phyloP scores from a whole-genome alignment of 257 asterid genomes.

The Fraxinus anomala region DNA sequence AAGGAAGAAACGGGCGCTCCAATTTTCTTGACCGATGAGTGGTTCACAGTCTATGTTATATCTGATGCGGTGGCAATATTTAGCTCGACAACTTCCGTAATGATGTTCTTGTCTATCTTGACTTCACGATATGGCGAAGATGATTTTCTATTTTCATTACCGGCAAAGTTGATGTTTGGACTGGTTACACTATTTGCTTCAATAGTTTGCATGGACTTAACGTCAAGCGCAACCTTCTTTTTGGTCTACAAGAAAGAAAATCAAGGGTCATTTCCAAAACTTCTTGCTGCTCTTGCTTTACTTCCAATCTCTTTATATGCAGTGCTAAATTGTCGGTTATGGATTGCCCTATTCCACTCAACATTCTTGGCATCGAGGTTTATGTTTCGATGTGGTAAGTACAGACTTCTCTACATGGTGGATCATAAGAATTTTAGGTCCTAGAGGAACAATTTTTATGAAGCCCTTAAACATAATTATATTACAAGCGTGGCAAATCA shows the following conservation, averaged over 20 bases:
- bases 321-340: not conserved
- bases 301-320: conserved; percentile 15
- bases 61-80: conserved; percentile 27
- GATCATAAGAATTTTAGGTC: no score
- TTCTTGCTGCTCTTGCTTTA: conserved; percentile 14
- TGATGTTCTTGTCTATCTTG: conserved; percentile 29
- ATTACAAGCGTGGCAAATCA: no score
- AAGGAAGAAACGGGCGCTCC: conserved; percentile 23
- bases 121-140: conserved; percentile 21
- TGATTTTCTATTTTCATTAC: conserved; percentile 19
- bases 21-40: no score
- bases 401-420: no score
- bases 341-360: not conserved
- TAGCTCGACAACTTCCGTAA: conserved; percentile 12
- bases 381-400: no score
- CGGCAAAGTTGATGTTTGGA: conserved; percentile 17
- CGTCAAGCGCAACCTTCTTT: conserved; percentile 22
- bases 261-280: not conserved
- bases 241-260: conserved; percentile 10
- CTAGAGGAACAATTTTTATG: no score
- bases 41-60: conserved; percentile 29
- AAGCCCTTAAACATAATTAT: no score
- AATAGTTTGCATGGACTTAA: not conserved
- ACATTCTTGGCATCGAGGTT: no score
- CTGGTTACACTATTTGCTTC: conserved; percentile 14